Evolutionary conservation across 2,329 filamentous ascomycete species (phyloP).

Genomic region (Colletotrichum ledebouriae): DNA sequence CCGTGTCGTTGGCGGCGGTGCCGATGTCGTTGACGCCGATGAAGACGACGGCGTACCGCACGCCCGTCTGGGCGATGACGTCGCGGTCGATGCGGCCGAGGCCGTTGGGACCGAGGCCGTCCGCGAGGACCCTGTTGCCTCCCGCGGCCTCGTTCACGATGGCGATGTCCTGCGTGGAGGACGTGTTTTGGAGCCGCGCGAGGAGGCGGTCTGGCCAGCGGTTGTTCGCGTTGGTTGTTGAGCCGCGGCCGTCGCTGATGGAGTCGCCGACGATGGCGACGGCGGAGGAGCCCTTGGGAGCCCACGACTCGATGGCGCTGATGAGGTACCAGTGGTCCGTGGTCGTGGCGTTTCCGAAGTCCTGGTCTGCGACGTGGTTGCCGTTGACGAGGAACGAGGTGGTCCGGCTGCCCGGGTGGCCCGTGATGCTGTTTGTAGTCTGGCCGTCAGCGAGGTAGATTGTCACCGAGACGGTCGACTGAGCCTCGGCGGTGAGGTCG

Average conservation of each 20-base stretch:
- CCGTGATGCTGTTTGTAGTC: too few relatives aligned
- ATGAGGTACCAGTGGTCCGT: too few relatives aligned
- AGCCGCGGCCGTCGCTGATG: conserved; percentile 59
- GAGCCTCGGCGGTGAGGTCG: too few relatives aligned
- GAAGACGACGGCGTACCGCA: conserved; percentile 70
- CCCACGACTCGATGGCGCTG: too few relatives aligned
- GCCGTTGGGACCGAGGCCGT: conserved; percentile 53
- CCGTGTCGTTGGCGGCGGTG: conserved; percentile 56
- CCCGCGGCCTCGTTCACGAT: conserved; percentile 74
- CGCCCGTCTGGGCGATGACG: conserved; percentile 67
- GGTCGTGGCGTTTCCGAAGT: too few relatives aligned
- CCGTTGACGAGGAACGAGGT: too few relatives aligned
- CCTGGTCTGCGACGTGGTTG: too few relatives aligned
- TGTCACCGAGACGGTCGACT: too few relatives aligned
- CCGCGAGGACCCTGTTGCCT: conserved; percentile 71
- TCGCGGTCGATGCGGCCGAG: conserved; percentile 71
- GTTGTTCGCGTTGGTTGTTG: conserved; percentile 70
- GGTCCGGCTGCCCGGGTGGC: too few relatives aligned
- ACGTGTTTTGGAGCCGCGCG: conserved; percentile 56
- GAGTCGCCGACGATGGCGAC: too few relatives aligned
- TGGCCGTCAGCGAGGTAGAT: too few relatives aligned
- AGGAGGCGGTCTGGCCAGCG: conserved; percentile 60
- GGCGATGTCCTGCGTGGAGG: conserved; percentile 56
- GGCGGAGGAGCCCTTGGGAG: too few relatives aligned
- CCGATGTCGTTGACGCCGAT: conserved; percentile 77